Base-by-base conservation (phyloP, 2,329 filamentous ascomycete species). In the Arthrobotrys entomopaga region DNA sequence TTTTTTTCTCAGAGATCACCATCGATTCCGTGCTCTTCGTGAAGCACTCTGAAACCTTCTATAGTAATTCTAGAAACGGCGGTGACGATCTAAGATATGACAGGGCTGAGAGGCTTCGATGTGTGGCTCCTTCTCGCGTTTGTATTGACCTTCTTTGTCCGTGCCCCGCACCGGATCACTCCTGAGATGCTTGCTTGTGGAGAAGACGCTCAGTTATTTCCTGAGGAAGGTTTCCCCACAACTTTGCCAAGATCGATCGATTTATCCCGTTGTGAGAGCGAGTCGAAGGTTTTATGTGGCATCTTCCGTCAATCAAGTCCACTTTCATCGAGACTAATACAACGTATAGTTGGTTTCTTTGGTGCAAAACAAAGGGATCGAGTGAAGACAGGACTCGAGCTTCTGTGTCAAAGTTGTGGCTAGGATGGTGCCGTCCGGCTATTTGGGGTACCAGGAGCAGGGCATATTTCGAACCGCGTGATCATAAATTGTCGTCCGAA, bases 1-100 rank as follows among this genome's bases (percentile, higher is more conserved):
- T n/a, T 34, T 34, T 7, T 34, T 34, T 22, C 16, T 46, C 49
- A 63, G 10, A 46, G 58, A 46, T 46, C 34, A 58, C 49, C 53
- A 29, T 43, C 34, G 16, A 58, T 59, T 71, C 59, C 16, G 66
- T 71, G 66, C 67, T 60, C 54, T 34, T 6, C 8, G 19, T 72
- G 60, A 40, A 65, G 67, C 53, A 72, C 53, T 65, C 60, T 72
- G 67, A 72, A 72, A 72, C 67, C 67, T 72, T 72, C 67, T 65
- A 53, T 56, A 49, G 60, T 49, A 52, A 54, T 72, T 72, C 67
- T 72, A 72, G 67, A 72, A 72, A 60, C 60, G 60, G 65, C 65
- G 60, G 24, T 61, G 65, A 65, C 46, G 67, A 72, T 72, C 67
- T 65, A 50, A 65, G 53, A 59, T 65, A 72, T 72, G 67, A 72